Conservation (phyloP, 2,329 filamentous ascomycete genomes). For the Aspergillus cejpii region DNA sequence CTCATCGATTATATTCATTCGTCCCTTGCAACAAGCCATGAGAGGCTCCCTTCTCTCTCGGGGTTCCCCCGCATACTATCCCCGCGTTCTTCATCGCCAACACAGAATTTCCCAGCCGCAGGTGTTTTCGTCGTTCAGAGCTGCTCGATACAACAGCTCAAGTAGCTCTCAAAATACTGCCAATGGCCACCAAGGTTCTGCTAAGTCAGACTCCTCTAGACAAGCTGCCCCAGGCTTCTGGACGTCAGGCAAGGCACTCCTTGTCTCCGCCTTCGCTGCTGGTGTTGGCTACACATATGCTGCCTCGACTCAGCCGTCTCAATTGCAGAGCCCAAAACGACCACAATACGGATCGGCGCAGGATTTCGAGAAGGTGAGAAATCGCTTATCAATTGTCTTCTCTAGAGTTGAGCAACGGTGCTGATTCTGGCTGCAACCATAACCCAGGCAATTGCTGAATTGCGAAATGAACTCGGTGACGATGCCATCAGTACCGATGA, state of each 20-base stretch:
- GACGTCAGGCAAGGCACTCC: conserved; percentile 44
- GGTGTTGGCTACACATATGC: conserved; percentile 49
- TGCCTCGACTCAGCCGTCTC: conserved; percentile 31
- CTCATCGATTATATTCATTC: background rate
- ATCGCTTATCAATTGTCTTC: background rate
- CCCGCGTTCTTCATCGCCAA: conserved; percentile 20
- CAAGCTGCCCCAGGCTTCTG: conserved; percentile 27
- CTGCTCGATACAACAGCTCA: conserved; percentile 19
- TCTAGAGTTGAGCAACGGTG: no score
- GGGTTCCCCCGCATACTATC: conserved; percentile 24
- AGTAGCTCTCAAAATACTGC: background rate
- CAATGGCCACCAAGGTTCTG: conserved; percentile 11
- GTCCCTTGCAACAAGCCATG: conserved; percentile 14
- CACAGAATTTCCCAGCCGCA: conserved; percentile 14
- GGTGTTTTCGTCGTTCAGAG: conserved; percentile 3
- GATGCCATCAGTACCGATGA: conserved; percentile 58
- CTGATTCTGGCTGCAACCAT: conserved; percentile 3
- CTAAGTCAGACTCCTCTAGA: conserved; percentile 11
- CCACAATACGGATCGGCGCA: conserved; percentile 36
- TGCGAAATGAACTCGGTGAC: conserved; percentile 49
- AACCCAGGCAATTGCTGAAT: conserved; percentile 51
- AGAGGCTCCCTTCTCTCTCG: conserved; percentile 17
- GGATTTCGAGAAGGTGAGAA: conserved; percentile 36
- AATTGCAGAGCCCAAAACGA: conserved; percentile 13
- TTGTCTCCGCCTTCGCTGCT: conserved; percentile 46